Conservation (phyloP, 176 grass and related monocot genomes). For the Bromus sterilis region DNA sequence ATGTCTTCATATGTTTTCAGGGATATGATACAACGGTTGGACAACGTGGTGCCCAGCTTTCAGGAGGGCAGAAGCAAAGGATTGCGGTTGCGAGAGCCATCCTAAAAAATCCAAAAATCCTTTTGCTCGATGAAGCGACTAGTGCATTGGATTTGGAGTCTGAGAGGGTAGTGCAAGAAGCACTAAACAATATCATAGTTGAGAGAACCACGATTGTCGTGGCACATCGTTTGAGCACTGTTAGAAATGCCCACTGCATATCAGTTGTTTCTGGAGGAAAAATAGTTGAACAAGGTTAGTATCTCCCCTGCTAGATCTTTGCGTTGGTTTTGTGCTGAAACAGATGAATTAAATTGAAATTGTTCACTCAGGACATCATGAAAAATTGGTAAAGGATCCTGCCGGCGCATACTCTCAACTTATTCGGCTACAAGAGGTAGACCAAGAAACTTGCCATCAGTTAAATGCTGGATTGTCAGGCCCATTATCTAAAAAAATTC, state of each 20-base stretch:
- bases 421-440: slow-evolving; percentile 26
- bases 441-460: background rate
- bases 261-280: slow-evolving; percentile 59
- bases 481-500: slow-evolving; percentile 7
- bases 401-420: slow-evolving; percentile 31
- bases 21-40: slow-evolving; percentile 39
- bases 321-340: slow-evolving; percentile 5
- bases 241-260: slow-evolving; percentile 37
- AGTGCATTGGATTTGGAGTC: slow-evolving; percentile 53
- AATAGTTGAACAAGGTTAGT: slow-evolving; percentile 66
- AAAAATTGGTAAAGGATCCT: slow-evolving; percentile 22
- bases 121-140: slow-evolving; percentile 59
- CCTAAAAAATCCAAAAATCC: slow-evolving; percentile 49
- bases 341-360: slow-evolving; percentile 4
- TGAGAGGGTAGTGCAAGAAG: slow-evolving; percentile 50
- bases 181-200: slow-evolving; percentile 32
- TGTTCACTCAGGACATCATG: slow-evolving; percentile 17
- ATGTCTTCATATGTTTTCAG: slow-evolving; percentile 25
- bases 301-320: background rate
- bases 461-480: slow-evolving; percentile 15
- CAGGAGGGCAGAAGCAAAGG: slow-evolving; percentile 56
- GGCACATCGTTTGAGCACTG: slow-evolving; percentile 43
- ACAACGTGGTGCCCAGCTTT: slow-evolving; percentile 45
- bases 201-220: slow-evolving; percentile 50
- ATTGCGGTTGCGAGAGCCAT: slow-evolving; percentile 46